Conservation (phyloP, 2,329 filamentous ascomycete species). For the Aspergillus sp. region DNA sequence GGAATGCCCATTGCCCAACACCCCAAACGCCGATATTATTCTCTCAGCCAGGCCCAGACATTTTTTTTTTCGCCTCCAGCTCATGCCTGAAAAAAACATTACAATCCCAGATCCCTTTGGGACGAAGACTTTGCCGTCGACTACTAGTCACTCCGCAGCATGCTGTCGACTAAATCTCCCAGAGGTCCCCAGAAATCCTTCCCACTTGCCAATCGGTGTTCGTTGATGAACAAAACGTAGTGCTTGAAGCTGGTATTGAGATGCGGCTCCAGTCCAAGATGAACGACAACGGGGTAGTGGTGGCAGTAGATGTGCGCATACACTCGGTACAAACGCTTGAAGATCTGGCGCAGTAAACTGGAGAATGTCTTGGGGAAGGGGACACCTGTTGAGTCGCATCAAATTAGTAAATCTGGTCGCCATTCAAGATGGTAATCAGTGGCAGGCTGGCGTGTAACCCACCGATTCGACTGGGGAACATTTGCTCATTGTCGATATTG, state of each 20-base stretch:
- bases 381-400: conserved; percentile 54
- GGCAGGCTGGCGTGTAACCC: conserved; percentile 16
- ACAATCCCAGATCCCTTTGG: no score
- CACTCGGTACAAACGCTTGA: conserved; percentile 97
- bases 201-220: conserved; percentile 85
- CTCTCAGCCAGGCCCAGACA: neutral
- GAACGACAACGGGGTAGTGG: conserved; percentile 94
- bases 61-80: no score
- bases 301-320: conserved; percentile 99
- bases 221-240: conserved; percentile 97
- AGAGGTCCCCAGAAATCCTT: conserved; percentile 97
- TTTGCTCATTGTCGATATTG: conserved; percentile 90
- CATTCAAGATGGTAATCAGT: conserved; percentile 5
- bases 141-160: conserved; percentile 81
- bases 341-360: conserved; percentile 84
- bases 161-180: conserved; percentile 93
- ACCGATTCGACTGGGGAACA: conserved; percentile 93
- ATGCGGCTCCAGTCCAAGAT: conserved; percentile 92
- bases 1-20: conserved; percentile 5
- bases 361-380: conserved; percentile 93
- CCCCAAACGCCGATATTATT: conserved; percentile 10
- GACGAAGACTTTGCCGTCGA: no score
- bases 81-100: no score
- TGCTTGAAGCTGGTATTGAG: conserved; percentile 99
- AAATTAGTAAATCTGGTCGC: no score